Conservation (phyloP, 345 rosid species). For the Lepidium didymum region DNA sequence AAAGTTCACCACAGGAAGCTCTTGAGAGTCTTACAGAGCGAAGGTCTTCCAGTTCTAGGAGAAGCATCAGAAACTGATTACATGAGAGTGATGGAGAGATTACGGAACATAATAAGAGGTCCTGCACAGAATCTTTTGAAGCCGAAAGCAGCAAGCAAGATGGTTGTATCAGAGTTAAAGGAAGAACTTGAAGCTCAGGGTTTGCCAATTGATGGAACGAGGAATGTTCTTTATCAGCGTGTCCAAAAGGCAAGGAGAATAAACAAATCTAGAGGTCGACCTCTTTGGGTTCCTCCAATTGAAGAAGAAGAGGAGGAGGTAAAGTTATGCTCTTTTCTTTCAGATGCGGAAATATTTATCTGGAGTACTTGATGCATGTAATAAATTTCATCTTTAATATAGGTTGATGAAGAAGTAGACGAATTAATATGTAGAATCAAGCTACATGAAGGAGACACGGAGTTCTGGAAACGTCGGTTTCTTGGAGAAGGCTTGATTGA, state of each 20-base stretch:
- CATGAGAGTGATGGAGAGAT: conserved; percentile 63
- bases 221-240: conserved; percentile 97
- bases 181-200: conserved; percentile 98
- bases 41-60: conserved; percentile 71
- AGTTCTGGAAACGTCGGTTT: conserved; percentile 91
- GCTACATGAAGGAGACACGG: conserved; percentile 92
- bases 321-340: conserved; percentile 5
- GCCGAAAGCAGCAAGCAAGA: conserved; percentile 99
- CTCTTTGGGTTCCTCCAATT: conserved; percentile 98
- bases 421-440: conserved; percentile 74
- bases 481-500: conserved; percentile 71
- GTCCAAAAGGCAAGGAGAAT: conserved; percentile 98
- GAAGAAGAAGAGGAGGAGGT: conserved; percentile 98
- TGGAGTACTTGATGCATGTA: neutral
- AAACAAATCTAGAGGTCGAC: conserved; percentile 93
- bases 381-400: neutral
- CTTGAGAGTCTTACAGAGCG: conserved; percentile 58
- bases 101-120: conserved; percentile 69
- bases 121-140: conserved; percentile 72
- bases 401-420: conserved; percentile 89
- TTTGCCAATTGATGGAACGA: conserved; percentile 91
- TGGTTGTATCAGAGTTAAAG: conserved; percentile 83
- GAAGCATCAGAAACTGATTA: conserved; percentile 79
- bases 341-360: neutral
- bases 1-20: conserved; percentile 66